phyloP scores from a whole-genome alignment of 2,329 filamentous ascomycete genomes.

The Lanzia echinophila region DNA sequence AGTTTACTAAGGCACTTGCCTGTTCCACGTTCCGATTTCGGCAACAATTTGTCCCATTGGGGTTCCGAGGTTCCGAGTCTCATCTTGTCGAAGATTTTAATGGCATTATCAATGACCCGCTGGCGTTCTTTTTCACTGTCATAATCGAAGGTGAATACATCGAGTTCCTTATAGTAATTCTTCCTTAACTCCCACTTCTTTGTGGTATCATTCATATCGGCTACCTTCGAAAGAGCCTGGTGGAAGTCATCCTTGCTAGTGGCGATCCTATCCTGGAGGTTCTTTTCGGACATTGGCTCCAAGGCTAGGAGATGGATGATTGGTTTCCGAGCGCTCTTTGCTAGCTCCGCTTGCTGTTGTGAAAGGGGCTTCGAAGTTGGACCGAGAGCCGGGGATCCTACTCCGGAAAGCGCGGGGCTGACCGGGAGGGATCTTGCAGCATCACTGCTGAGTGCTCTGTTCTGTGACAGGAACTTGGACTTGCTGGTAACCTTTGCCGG shows the following conservation, averaged over 20 bases:
- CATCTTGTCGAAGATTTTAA: conserved; percentile 53
- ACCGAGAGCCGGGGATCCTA: conserved; percentile 46
- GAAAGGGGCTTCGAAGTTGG: conserved; percentile 45
- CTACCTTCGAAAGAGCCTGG: conserved; percentile 50
- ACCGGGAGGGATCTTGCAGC: conserved; percentile 39
- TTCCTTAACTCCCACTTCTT: conserved; percentile 52
- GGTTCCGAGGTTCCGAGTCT: conserved; percentile 49
- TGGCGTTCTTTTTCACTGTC: conserved; percentile 48
- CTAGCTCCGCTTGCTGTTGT: conserved; percentile 45
- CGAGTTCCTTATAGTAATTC: conserved; percentile 55
- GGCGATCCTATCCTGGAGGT: conserved; percentile 46
- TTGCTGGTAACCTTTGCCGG: conserved; percentile 22
- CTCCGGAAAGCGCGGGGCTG: conserved; percentile 50
- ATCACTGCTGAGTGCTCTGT: conserved; percentile 19
- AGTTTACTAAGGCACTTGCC: conserved; percentile 56
- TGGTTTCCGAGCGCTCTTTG: conserved; percentile 45
- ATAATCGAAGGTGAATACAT: conserved; percentile 58
- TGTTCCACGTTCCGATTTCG: conserved; percentile 50
- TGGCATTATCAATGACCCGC: conserved; percentile 53
- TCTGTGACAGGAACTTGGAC: conserved; percentile 22
- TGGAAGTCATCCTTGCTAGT: conserved; percentile 46
- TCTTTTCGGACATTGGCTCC: conserved; percentile 43
- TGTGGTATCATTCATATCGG: conserved; percentile 40
- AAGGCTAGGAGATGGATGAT: conserved; percentile 57
- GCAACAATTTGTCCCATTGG: conserved; percentile 56